Base-by-base conservation (phyloP, 1,284 basidiomycete species). In the Pyrrhoderma noxium region DNA sequence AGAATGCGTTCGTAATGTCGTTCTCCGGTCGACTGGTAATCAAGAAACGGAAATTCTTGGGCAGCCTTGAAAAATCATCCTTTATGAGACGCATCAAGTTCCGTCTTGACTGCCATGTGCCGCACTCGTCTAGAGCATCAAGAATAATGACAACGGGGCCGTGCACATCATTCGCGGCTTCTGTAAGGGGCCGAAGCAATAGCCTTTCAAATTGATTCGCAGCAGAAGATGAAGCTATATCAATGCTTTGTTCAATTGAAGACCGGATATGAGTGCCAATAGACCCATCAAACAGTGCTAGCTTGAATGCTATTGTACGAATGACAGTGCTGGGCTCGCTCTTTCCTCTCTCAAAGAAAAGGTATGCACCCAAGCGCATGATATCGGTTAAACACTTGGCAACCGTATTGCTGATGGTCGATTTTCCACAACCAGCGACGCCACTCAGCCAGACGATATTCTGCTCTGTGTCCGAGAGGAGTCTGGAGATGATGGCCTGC, bases 351-450 rank as follows among this genome's bases (percentile, higher is more conserved):
- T 49, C 39, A 58, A 59, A 41, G 54, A 57, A 13, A 57, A 35
- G 45, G 57, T 56, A 18, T 56, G 22, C 47, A 18, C 39, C 47
- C 8, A 49, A 38, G 18, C 47, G 47, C n/a, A 31, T 34, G 3
- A 41, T 21, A 2, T 19, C 38, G 8, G 11, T 37, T 14, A 41
- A 35, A 19, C 34, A 42, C 16, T 41, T 27, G n/a, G 49, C 41
- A 9, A 51, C 38, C n/a, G 31, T 49, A 23, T 60, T 53, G 49
- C 64, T 64, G 22, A 46, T 59, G 47, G 55, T 59, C 42, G 51
- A 54, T 41, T 58, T 53, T 13, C 65, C 64, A 8, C 56, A 50
- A 47, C 65, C 65, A 14, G 65, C 63, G 43, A 64, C 63, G 45
- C 64, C 64, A 57, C 64, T 62, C 57, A 62, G 42, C 49, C 49